Conservation (phyloP, 208 protist genomes). For the Lotmaria passim region DNA sequence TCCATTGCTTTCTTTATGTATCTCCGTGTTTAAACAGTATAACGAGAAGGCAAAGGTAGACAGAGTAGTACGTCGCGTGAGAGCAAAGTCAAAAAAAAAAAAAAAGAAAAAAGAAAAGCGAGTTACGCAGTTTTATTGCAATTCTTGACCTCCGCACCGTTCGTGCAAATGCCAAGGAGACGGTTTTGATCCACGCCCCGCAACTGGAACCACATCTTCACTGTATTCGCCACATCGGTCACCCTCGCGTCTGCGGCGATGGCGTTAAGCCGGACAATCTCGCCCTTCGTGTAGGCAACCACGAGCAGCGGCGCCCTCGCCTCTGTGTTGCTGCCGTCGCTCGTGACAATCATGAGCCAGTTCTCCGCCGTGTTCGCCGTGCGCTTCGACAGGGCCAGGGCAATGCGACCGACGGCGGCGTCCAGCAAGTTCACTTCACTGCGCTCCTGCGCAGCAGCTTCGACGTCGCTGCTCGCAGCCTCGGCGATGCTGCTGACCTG, state of each 20-base stretch:
- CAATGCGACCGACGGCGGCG: conserved; percentile 55
- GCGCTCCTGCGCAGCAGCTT: conserved; percentile 31
- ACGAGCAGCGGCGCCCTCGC: conserved; percentile 57
- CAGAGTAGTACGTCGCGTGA: too few relatives aligned
- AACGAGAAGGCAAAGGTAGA: too few relatives aligned
- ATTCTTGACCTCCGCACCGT: conserved; percentile 51
- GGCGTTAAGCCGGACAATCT: conserved; percentile 51
- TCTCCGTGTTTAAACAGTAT: too few relatives aligned
- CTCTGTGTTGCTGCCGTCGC: conserved; percentile 48
- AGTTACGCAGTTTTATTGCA: conserved; percentile 31
- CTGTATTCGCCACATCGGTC: conserved; percentile 51
- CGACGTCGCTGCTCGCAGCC: conserved; percentile 12
- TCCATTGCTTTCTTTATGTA: too few relatives aligned
- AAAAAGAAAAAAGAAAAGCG: not conserved
- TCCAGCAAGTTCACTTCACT: conserved; percentile 81
- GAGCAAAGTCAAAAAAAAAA: not conserved
- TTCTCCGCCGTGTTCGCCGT: conserved; percentile 48
- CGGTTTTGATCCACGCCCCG: conserved; percentile 9
- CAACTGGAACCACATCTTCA: conserved; percentile 65
- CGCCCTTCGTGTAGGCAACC: conserved; percentile 59
- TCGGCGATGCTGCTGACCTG: conserved; percentile 40
- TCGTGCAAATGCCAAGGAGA: conserved; percentile 70
- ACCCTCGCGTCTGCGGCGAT: conserved; percentile 29
- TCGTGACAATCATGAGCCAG: conserved; percentile 74
- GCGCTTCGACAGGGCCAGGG: conserved; percentile 48